Conservation (phyloP, 495 filamentous ascomycete genomes). For the Hyphodiscus hymeniophilus region DNA sequence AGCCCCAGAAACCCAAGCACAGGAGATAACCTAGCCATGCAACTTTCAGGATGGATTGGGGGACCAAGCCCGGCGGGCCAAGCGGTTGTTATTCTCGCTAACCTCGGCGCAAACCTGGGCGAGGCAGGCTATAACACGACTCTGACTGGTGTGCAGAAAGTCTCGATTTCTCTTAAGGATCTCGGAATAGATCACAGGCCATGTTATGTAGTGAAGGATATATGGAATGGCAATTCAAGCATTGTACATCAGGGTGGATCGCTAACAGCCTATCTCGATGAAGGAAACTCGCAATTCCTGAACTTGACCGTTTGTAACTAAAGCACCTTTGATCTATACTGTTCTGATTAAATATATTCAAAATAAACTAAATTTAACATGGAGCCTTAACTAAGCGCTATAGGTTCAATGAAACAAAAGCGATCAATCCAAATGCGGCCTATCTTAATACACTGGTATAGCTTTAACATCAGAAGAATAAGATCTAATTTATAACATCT, state of each 20-base stretch:
- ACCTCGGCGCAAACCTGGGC: constrained; percentile 24
- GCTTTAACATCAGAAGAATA: no score
- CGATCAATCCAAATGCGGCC: no score
- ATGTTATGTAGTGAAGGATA: neutral
- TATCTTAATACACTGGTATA: no score
- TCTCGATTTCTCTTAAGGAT: constrained; percentile 21
- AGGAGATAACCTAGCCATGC: constrained; percentile 19
- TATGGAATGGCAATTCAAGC: neutral
- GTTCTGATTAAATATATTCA: no score
- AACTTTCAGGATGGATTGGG: constrained; percentile 27
- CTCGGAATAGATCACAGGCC: constrained; percentile 16
- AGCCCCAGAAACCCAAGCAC: constrained; percentile 23
- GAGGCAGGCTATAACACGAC: constrained; percentile 19
- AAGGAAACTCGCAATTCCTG: neutral
- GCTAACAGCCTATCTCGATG: neutral
- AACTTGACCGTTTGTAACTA: no score
- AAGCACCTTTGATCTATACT: no score
- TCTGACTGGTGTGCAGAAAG: constrained; percentile 15
- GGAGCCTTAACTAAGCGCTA: no score
- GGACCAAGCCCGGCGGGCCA: constrained; percentile 13
- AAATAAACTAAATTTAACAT: no score
- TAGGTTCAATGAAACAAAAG: no score
- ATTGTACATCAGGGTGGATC: neutral
- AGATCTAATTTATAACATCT: no score
- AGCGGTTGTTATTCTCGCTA: constrained; percentile 18